Base-by-base conservation (phyloP, 73 alveolate species). In the Symbiodinium pilosum region DNA sequence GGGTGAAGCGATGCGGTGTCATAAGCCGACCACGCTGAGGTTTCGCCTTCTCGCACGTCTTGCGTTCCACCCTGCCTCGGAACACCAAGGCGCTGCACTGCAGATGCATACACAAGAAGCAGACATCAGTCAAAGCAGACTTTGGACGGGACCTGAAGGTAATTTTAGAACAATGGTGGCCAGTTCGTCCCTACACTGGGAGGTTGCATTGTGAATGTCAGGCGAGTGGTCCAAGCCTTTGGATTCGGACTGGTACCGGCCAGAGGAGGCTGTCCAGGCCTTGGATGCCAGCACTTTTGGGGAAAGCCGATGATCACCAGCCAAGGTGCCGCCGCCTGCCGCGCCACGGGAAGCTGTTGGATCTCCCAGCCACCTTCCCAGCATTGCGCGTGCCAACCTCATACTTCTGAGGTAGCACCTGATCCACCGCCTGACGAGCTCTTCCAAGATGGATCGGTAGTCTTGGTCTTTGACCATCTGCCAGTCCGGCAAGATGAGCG, bases 341-440 rank as follows among this genome's bases (percentile, higher is more conserved):
- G 39, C 81, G 38, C 81, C 81, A 14, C 81, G 81, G 1, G 81
- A 64, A n/a, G 81, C 81, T 28, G 81, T 38, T 28, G 81, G 38
- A n/a, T 20, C 81, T 38, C 68, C 21, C 21, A 16, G 28, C 8
- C 68, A 16, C 68, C 68, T 51, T 51, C 21, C 68, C 28, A 16
- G 21, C 12, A 24, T 51, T 51, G 68, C 68, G 68, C n/a, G n/a
- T n/a, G n/a, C n/a, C n/a, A 14, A 47, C 81, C 3, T 26, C 75
- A 6, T 64, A 5, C 5, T 4, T 1, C 38, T 39, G 73, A 91
- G 97, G 97, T 71, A 43, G 97, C 77, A 16, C 97, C 97, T 3
- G 97, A 91, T 43, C 97, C 97, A 34, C 97, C 97, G 4, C 97
- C 87, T 36, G 4, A 16, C 43, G 97, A 91, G 89, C 84, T 91